Conservation (phyloP, 139 green algal species). For the Edaphochlamys debaryana region DNA sequence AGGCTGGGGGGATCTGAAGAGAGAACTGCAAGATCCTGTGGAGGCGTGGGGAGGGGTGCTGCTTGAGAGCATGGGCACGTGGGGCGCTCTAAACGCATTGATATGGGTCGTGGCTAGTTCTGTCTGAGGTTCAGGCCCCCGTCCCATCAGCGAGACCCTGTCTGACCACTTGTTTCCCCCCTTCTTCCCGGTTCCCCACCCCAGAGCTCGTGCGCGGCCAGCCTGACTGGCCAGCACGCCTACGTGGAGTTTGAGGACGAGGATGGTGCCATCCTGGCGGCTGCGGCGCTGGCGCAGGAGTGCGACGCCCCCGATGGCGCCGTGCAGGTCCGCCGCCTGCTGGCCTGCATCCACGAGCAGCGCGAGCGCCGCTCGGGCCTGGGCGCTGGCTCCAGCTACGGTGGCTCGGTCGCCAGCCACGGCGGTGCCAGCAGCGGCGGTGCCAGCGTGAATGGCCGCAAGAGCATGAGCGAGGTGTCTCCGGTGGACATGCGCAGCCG, state of each 20-base stretch:
- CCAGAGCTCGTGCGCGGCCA: conserved; percentile 24
- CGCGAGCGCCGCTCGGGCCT: conserved; percentile 28
- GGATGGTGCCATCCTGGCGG: conserved; percentile 44
- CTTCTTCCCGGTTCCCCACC: not conserved
- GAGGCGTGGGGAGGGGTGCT: too few species aligned
- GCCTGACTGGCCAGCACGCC: conserved; percentile 41
- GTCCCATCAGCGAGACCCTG: too few species aligned
- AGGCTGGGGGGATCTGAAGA: not conserved
- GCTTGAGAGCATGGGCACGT: too few species aligned
- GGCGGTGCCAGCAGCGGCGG: conserved; percentile 18
- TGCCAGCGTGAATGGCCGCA: not conserved
- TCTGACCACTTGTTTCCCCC: too few species aligned
- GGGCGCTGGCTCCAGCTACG: not conserved
- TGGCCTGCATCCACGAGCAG: conserved; percentile 22
- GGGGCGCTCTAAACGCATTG: too few species aligned
- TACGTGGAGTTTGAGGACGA: conserved; percentile 65
- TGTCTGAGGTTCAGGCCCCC: too few species aligned
- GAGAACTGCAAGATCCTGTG: too few species aligned
- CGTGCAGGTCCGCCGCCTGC: conserved; percentile 31
- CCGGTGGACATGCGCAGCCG: not conserved
- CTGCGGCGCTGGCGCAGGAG: conserved; percentile 43
- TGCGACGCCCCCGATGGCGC: not conserved
- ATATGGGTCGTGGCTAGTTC: too few species aligned
- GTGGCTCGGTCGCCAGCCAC: not conserved
- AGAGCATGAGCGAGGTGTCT: conserved; percentile 32